Evolutionary conservation across 1,284 basidiomycete species (phyloP), one percentile per base, ranked within the genome.

Genomic region (Apiotrichum gamsii): DNA sequence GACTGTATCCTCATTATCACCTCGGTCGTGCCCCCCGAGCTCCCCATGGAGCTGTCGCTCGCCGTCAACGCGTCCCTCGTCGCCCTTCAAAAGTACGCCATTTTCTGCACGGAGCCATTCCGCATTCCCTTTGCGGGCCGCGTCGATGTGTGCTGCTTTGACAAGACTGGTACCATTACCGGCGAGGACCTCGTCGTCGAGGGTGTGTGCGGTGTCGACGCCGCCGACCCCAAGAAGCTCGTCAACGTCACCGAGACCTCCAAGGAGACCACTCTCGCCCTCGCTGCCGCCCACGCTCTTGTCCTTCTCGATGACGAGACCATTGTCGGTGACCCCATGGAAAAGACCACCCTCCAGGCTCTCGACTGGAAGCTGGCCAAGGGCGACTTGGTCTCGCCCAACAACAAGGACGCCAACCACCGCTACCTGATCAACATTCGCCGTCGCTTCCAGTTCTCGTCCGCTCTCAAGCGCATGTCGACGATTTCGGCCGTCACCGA

Each of bases 261-360:
- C 2, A 78, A 80, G 39, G 83, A 90, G 55, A 96, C 94, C 0
- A 88, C 83, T 3, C 76, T 89, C 0, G 89, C 90, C 47, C 81
- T 99, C 13, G 94, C 94, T 35, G 84, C 90, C 8, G 93, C 95
- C 0, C 95, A 99, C 65, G 93, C 95, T 0, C 77, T 99, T 4
- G 94, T 98, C 18, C 79, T 89, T 43, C 79, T 99, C 31, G 91
- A 96, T 40, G 79, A 79, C 63, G 94, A 90, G 4, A 84, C 83
- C 1, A 77, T 95, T 30, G 93, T 98, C 29, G 95, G 94, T 14
- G 95, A 99, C 68, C 94, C 95, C 0, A 99, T 99, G 94, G 94
- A 99, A 72, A 94, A 94, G 75, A 94, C 89, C 1, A 94, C 94
- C 0, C 75, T 98, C 15, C 88, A 91, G 57, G 86, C 90, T 2